Base-by-base conservation (phyloP, 345 rosid species). In the Alliaria petiolata region DNA sequence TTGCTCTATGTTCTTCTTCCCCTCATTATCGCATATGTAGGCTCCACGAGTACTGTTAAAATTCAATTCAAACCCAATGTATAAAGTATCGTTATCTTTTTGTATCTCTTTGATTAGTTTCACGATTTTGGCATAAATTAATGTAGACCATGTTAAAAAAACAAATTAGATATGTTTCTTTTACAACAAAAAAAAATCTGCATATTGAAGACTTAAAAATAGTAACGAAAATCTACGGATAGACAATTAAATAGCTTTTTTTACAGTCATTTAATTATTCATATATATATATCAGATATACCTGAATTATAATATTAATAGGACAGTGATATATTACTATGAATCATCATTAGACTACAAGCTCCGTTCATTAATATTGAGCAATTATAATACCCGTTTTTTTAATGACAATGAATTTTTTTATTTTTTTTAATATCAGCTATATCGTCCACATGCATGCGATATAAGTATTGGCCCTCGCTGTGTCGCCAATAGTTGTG, bases 401-500 rank as follows among this genome's bases (percentile, higher is more conserved):
- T n/a, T n/a, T n/a, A n/a, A n/a, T n/a, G n/a, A n/a, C n/a, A n/a
- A n/a, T n/a, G n/a, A n/a, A n/a, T n/a, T n/a, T n/a, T n/a, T n/a
- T n/a, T n/a, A n/a, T n/a, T n/a, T n/a, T n/a, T n/a, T n/a, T n/a
- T n/a, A n/a, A n/a, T n/a, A n/a, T 47, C 44, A 47, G 57, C 44
- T 34, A 34, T 42, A 43, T 17, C 40, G 45, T 56, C 57, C 57
- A 36, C 42, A 50, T 70, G 61, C 25, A n/a, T 30, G 67, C 16
- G 67, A 49, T 38, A 14, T 14, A 59, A 38, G 22, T 28, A 45
- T 33, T 71, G 69, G 35, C 69, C 55, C 69, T 33, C 55, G 19
- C 33, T 71, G n/a, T n/a, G 62, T 54, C 62, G 76, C 69, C 47
- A 71, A 20, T 71, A 42, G 75, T 20, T 62, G 22, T 49, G 50